Evolutionary conservation across 2,329 filamentous ascomycete species (phyloP).

Genomic region (Pseudogymnoascus sp.): DNA sequence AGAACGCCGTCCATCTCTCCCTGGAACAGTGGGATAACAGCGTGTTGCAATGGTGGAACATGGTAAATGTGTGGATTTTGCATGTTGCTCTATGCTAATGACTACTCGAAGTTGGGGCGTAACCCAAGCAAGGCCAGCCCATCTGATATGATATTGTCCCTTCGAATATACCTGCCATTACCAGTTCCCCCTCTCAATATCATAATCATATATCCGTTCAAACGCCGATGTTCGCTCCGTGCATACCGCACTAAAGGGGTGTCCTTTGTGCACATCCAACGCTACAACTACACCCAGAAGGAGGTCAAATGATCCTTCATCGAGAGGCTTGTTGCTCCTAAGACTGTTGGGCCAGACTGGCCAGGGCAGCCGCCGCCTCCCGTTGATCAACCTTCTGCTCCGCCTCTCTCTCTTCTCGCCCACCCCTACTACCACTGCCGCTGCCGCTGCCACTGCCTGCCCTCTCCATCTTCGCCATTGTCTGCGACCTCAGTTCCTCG

Average conservation of each 20-base stretch:
- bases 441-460: neutral
- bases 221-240: neutral
- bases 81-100: neutral
- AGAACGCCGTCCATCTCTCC: neutral
- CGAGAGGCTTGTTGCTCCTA: neutral
- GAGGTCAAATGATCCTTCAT: neutral
- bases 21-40: neutral
- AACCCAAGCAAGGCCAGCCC: neutral
- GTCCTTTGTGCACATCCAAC: neutral
- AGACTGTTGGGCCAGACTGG: constrained; percentile 1
- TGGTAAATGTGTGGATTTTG: neutral
- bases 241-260: neutral
- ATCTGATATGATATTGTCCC: neutral
- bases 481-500: neutral
- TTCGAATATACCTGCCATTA: neutral
- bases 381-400: neutral
- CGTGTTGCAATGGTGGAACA: neutral
- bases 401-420: neutral
- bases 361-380: neutral
- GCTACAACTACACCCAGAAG: neutral
- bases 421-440: neutral
- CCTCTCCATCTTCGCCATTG: neutral
- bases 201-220: neutral
- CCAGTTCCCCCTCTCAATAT: neutral
- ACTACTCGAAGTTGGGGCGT: neutral